Evolutionary conservation across 495 filamentous ascomycete genomes (phyloP).

Genomic region (Bryoglossum gracile): DNA sequence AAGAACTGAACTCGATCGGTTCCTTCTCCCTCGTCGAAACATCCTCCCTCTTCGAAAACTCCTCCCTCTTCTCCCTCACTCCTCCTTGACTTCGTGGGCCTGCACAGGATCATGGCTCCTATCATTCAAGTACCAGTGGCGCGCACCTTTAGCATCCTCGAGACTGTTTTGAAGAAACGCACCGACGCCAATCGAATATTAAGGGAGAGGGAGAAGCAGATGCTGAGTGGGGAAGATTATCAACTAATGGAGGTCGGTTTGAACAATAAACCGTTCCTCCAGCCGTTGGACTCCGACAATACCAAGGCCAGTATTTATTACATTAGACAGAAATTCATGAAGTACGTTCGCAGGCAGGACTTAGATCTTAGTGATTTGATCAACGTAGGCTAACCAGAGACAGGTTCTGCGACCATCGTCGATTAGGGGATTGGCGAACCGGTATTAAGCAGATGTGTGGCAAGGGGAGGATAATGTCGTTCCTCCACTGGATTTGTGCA

Average conservation of each 20-base stretch:
- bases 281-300: conserved; percentile 8
- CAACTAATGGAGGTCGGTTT: not conserved
- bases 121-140: conserved; percentile 9
- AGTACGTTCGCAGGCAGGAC: not conserved
- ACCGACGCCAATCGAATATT: conserved; percentile 11
- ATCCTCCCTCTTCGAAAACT: too few species aligned
- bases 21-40: too few species aligned
- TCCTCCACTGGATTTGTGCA: not conserved
- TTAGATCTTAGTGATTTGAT: not conserved
- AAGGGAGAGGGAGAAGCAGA: conserved; percentile 16
- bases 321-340: conserved; percentile 15
- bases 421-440: not conserved
- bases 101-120: conserved; percentile 7
- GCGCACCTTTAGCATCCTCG: conserved; percentile 10
- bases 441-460: not conserved
- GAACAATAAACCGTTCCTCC: conserved; percentile 7
- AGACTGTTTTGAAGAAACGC: conserved; percentile 12
- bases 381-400: not conserved
- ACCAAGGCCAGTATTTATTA: conserved; percentile 21
- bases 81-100: too few species aligned
- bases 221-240: conserved; percentile 13
- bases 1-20: not conserved
- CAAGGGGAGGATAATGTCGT: not conserved
- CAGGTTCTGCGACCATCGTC: not conserved
- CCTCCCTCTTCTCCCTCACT: too few species aligned